Percentiles rank a stretch among this genome's conserved stretches.
phyloP scores from a whole-genome alignment of 73 alveolate genomes.

The Breviolum minutum region DNA sequence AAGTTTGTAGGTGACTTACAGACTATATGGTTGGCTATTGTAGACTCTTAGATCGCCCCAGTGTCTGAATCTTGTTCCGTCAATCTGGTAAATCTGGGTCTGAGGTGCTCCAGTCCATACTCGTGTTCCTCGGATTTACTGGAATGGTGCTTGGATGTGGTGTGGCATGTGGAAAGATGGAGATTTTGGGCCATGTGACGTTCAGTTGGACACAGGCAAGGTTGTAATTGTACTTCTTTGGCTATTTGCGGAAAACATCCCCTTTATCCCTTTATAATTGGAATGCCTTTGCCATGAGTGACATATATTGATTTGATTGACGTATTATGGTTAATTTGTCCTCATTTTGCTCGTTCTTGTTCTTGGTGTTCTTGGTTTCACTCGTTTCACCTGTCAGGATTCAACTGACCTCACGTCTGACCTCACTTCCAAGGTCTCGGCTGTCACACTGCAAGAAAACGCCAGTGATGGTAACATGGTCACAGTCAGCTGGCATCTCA shows the following conservation, averaged over 20 bases:
- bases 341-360: not conserved
- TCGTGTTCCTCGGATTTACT: not conserved
- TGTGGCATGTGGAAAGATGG: no score
- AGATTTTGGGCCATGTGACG: no score
- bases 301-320: no score
- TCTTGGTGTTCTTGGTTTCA: not conserved
- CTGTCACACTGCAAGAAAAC: not conserved
- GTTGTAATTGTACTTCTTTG: no score
- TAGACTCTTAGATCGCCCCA: not conserved
- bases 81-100: not conserved
- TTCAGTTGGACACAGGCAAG: no score
- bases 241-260: no score
- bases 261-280: no score
- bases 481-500: not conserved
- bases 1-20: no score
- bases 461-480: not conserved
- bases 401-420: not conserved
- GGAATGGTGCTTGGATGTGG: no score
- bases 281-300: no score
- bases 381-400: not conserved
- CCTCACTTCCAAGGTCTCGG: not conserved
- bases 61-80: not conserved
- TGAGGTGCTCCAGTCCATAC: not conserved
- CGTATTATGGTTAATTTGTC: no score
- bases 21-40: not conserved